Evolutionary conservation across 2,329 filamentous ascomycete species (phyloP), one percentile per base, ranked within the genome.

Genomic region (Fusarium fracticaudum): DNA sequence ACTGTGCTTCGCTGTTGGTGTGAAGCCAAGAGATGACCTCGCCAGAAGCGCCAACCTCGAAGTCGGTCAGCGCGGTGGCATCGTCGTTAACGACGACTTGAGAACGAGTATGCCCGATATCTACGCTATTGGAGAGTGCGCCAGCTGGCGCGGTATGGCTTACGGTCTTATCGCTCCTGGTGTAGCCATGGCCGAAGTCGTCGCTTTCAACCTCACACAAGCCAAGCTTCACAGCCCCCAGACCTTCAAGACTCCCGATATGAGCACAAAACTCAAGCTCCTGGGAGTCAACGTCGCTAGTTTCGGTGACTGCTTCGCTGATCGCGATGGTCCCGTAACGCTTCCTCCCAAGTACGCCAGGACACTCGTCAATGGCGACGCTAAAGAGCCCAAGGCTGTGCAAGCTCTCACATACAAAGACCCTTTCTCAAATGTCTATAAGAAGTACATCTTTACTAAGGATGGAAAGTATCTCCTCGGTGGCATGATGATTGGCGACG

Each of bases 401-500:
- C 97, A 97, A 83, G 91, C 94, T 0, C 85, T 98, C 47, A 96
- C 93, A 0, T 98, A 97, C 84, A 94, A 92, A 71, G 95, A 98
- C 78, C 95, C 95, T 0, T 98, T 98, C 80, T 89, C 91, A 64
- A 91, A 94, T 54, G 90, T 98, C 3, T 98, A 98, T 85, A 98
- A 98, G 82, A 98, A 98, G 80, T 98, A 96, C 81, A 85, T 98
- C 17, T 98, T 98, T 79, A 97, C 95, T 0, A 86, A 91, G 79
- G 95, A 98, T 79, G 95, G 95, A 33, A 97, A 97, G 81, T 96
- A 96, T 78, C 86, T 98, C 3, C 89, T 98, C 1, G 95, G 95
- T n/a, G 95, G 95, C 8, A 98, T 98, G 94, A 97, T 98, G 94
- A 96, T 98, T 70, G 95, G 95, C 44, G 95, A 98, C 78, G 97